phyloP scores from a whole-genome alignment of 2,329 filamentous ascomycete species.

The Celoporthe dispersa region DNA sequence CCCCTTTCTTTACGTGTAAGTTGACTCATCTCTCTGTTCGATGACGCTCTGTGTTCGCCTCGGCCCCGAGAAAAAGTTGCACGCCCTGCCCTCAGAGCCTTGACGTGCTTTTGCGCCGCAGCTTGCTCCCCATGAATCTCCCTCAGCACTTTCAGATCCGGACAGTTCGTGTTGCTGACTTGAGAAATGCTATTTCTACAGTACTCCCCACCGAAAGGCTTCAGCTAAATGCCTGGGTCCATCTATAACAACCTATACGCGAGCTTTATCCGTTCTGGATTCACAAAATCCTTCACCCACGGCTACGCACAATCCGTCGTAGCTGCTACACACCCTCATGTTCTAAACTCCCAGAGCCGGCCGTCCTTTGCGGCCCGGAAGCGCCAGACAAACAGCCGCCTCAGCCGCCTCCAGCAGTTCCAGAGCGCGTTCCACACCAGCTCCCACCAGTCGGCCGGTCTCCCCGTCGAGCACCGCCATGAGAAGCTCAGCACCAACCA shows the following conservation, averaged over 20 bases:
- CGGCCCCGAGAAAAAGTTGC: neutral
- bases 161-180: constrained; percentile 23
- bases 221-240: constrained; percentile 84
- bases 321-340: constrained; percentile 83
- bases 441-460: constrained; percentile 53
- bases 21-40: constrained; percentile 16
- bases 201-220: constrained; percentile 60
- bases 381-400: constrained; percentile 52
- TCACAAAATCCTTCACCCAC: constrained; percentile 95
- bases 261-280: constrained; percentile 94
- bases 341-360: constrained; percentile 73
- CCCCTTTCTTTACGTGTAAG: constrained; percentile 68
- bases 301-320: constrained; percentile 98
- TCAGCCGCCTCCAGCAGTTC: constrained; percentile 67
- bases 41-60: constrained; percentile 17
- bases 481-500: constrained; percentile 53
- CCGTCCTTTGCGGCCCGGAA: constrained; percentile 62
- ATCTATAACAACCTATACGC: constrained; percentile 71
- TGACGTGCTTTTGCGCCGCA: neutral
- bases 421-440: constrained; percentile 77
- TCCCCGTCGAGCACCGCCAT: constrained; percentile 61
- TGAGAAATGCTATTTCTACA: neutral
- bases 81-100: neutral
- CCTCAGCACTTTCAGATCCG: neutral
- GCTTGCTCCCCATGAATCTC: neutral